Evolutionary conservation across 148 eudicot genomes (phyloP).

Genomic region (Camellia granthamiana): DNA sequence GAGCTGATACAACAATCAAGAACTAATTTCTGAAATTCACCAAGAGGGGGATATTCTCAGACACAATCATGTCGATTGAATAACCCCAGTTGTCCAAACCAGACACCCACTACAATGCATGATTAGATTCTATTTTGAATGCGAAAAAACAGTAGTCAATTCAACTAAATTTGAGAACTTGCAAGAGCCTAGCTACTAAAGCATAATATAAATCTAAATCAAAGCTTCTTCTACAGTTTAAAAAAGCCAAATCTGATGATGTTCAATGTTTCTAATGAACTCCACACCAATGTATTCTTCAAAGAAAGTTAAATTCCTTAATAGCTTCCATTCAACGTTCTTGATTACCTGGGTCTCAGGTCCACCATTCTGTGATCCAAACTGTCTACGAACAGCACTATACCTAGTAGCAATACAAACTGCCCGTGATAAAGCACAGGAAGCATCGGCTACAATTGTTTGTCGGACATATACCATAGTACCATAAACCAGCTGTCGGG

Average conservation of each 20-base stretch:
- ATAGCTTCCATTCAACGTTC: not conserved
- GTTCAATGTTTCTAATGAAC: no score
- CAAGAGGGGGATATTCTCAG: not conserved
- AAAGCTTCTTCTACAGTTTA: no score
- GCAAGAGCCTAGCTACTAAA: no score
- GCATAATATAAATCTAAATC: no score
- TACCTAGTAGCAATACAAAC: conserved; percentile 96
- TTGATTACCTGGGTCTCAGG: conserved; percentile 83
- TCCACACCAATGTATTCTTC: not conserved
- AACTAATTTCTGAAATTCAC: not conserved
- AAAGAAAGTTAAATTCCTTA: not conserved
- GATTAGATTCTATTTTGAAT: not conserved
- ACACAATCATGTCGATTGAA: not conserved
- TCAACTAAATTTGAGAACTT: no score
- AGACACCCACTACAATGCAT: not conserved
- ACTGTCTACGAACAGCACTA: conserved; percentile 93
- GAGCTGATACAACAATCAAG: not conserved
- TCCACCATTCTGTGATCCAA: conserved; percentile 85
- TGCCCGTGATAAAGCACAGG: conserved; percentile 78
- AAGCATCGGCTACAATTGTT: conserved; percentile 83
- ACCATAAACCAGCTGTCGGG: conserved; percentile 89
- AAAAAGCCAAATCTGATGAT: no score
- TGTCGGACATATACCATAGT: conserved; percentile 95
- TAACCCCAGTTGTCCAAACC: not conserved
- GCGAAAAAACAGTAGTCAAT: no score